Base-by-base conservation (phyloP, 176 grass and related monocot species). In the Lolium perenne region DNA sequence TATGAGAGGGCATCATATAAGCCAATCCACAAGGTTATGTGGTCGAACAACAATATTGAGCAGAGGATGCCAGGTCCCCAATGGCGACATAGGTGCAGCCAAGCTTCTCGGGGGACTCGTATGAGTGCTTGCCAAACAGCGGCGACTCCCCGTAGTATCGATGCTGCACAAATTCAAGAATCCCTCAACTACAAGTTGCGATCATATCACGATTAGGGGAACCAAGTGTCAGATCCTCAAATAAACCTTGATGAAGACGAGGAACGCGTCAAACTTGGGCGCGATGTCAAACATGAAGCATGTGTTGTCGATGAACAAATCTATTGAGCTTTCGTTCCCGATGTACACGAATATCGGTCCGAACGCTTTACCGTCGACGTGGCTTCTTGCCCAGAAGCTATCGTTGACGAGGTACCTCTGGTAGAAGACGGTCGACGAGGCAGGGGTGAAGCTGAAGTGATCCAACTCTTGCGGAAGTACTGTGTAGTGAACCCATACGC, bases 401-500 rank as follows among this genome's bases (percentile, higher is more conserved):
- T 43, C 6, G 41, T 43, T 43, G 41, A 7, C 6, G 41, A 43
- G 41, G 41, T 43, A 43, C 41, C 7, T 43, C 41, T 43, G 41
- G 2, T 67, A 58, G 82, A 97, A 97, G 54, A 88, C 7, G n/a
- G 15, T 78, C 14, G 83, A 93, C 26, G 95, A 49, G 38, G 90
- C 80, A 26, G 95, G 95, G 46, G 57, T 90, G 89, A 97, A 97
- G 79, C 89, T 95, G 93, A 97, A 97, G 85, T 97, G 95, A 82
- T 97, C 95, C 72, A 97, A 80, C 76, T 93, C 86, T 79, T 97
- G 93, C 54, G 87, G 83, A 95, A 97, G 85, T 89, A 95, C 78
- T 92, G 93, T 55, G 83, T 40, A 61, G 87, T 93, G 87, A 92
- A 95, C 10, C 88, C 83, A 10, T 81, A 85, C 51, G 45, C 18